These are phyloP conservation scores for Rubus parviflorus DNA, from an alignment of 306 rosid genomes.

Conservation along the genomic window DNA sequence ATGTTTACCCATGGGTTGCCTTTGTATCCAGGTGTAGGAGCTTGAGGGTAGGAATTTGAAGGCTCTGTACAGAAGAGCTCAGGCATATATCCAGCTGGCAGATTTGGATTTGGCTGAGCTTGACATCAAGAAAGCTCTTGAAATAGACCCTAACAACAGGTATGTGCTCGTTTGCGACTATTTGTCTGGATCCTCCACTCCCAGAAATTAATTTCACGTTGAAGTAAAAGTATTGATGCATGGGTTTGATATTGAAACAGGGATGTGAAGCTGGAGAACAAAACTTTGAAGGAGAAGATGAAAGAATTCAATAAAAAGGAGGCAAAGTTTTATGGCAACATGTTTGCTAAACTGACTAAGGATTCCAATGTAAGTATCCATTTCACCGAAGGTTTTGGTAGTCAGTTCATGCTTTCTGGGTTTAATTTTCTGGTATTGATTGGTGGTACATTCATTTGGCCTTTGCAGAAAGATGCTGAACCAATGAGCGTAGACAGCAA, in stretches of 20 bases:
- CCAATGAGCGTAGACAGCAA: constrained; percentile 35
- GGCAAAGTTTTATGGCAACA: constrained; percentile 83
- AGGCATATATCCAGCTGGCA: constrained; percentile 59
- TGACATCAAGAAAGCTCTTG: constrained; percentile 88
- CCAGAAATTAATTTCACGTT: neutral
- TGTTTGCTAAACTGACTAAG: constrained; percentile 72
- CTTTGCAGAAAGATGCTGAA: constrained; percentile 52
- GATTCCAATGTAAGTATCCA: constrained; percentile 39
- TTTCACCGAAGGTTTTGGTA: neutral
- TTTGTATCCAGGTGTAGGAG: constrained; percentile 62
- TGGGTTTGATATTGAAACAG: constrained; percentile 30
- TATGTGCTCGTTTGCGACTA: constrained; percentile 11
- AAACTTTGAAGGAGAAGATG: constrained; percentile 66
- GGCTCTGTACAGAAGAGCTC: constrained; percentile 96
- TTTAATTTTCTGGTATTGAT: neutral
- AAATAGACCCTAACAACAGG: constrained; percentile 89
- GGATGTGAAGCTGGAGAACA: constrained; percentile 88
- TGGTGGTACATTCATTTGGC: neutral
- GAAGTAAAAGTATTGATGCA: neutral
- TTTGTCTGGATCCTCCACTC: neutral
- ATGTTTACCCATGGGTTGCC: neutral
- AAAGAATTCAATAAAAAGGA: constrained; percentile 72
- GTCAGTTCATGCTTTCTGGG: neutral
- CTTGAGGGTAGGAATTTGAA: constrained; percentile 70
- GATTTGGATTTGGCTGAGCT: constrained; percentile 91